Conservation (phyloP, 2,329 filamentous ascomycete genomes). For the Cadophora luteo-olivacea region DNA sequence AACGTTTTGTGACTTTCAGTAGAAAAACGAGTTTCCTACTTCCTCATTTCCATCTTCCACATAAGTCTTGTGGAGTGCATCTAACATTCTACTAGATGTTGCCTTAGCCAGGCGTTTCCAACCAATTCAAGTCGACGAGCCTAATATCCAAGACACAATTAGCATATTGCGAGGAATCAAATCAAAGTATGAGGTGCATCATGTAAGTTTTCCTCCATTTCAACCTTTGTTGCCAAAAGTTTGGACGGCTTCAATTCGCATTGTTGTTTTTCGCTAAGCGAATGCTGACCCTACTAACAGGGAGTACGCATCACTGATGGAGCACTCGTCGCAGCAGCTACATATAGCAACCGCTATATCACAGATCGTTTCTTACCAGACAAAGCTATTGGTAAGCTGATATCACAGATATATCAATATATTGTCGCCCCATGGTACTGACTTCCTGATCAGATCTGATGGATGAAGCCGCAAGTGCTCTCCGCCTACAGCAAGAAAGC, state of each 20-base stretch:
- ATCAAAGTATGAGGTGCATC: slow-evolving; percentile 96
- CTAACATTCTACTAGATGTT: slow-evolving; percentile 64
- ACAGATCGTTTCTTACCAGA: slow-evolving; percentile 95
- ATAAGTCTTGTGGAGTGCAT: background rate
- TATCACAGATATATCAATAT: too few species aligned
- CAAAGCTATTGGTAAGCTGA: slow-evolving; percentile 81
- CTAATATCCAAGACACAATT: slow-evolving; percentile 89
- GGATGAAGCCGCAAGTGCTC: slow-evolving; percentile 90
- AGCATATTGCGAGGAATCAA: slow-evolving; percentile 97
- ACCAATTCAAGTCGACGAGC: slow-evolving; percentile 91
- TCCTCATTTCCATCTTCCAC: background rate
- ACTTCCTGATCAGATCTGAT: slow-evolving; percentile 59
- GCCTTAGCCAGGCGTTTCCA: slow-evolving; percentile 93
- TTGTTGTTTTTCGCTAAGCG: background rate
- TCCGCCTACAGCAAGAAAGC: slow-evolving; percentile 93
- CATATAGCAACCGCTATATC: slow-evolving; percentile 94
- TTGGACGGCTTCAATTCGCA: background rate
- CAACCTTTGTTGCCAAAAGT: background rate
- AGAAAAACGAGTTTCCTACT: background rate
- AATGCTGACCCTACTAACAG: background rate
- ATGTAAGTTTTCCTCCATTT: slow-evolving; percentile 53
- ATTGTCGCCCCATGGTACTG: background rate
- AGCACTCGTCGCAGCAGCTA: slow-evolving; percentile 88
- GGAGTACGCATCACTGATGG: slow-evolving; percentile 91
- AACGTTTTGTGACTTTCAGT: too few species aligned